A percentile compares a stretch with the other conserved stretches of the same genome.
Conservation (phyloP, 164 flowering plant species). For the Umbellularia californica region DNA sequence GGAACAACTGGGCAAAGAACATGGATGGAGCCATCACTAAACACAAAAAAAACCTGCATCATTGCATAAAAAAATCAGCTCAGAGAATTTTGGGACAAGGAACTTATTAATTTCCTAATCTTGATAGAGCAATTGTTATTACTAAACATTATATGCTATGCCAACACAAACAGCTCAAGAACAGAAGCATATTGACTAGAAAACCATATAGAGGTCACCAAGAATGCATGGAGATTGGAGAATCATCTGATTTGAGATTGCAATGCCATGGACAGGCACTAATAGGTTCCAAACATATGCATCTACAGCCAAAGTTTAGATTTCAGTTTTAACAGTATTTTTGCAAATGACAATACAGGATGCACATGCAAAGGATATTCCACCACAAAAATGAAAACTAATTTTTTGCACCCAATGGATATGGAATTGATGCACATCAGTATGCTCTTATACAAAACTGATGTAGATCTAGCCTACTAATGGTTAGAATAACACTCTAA, state of each 20-base stretch:
- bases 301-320: neutral
- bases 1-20: slow-evolving; percentile 93
- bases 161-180: neutral
- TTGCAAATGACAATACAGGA: neutral
- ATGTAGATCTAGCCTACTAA: no score
- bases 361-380: neutral
- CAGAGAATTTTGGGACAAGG: neutral
- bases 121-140: neutral
- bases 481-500: no score
- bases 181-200: neutral
- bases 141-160: neutral
- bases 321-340: neutral
- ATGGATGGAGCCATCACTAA: slow-evolving; percentile 80
- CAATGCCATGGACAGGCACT: neutral
- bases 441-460: no score
- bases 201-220: neutral
- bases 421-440: no score
- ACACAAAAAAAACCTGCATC: slow-evolving; percentile 76
- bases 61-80: neutral
- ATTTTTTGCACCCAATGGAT: no score
- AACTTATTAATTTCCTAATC: neutral
- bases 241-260: neutral
- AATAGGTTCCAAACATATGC: neutral
- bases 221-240: neutral
- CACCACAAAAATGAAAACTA: neutral